Base-by-base conservation (phyloP, 768 basidiomycete genomes). In the Megacollybia marginata region DNA sequence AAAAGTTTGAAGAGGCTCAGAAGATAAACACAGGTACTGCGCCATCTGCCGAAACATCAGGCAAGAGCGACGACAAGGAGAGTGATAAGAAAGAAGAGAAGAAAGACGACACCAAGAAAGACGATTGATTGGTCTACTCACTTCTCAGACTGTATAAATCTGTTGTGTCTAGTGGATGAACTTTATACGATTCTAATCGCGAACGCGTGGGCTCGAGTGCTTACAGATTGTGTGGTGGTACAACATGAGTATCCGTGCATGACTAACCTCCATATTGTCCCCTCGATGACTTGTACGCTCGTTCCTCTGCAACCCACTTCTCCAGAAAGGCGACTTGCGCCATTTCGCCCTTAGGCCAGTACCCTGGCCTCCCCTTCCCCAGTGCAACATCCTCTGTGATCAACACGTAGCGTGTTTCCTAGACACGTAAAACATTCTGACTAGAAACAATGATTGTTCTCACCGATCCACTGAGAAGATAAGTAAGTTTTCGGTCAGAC, bases 1-100 rank as follows among this genome's bases (percentile, higher is more conserved):
- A 70, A 35, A 85, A 80, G 47, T 99, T 98, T 65, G 92, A 96
- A 68, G 70, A 78, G 5, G 93, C 87, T 48, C 90, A 89, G 71
- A 76, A 74, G 64, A 75, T 62, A 54, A 94, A 93, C 15, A 54
- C 54, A 8, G 58, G 55, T 8, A 58, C 59, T 47, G 42, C 59
- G 43, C 56, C 62, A 31, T 66, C 71, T 53, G 60, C 63, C 44
- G 62, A 63, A 49, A 48, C 63, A 8, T 52, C 60, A 47, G 61
- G 62, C 44, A 66, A 67, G 44, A 62, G 61, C 48, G 51, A 57
- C 36, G 59, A 57, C 12, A 62, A 65, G 28, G 59, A 65, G 50
- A 68, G 61, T 40, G 72, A 71, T 55, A 64, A 71, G 51, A 65
- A 68, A 49, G 63, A 61, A 52, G 65, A 53, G 50, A 48, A 32